phyloP scores from a whole-genome alignment of 257 asterid genomes.

The Nicotiana paniculata region DNA sequence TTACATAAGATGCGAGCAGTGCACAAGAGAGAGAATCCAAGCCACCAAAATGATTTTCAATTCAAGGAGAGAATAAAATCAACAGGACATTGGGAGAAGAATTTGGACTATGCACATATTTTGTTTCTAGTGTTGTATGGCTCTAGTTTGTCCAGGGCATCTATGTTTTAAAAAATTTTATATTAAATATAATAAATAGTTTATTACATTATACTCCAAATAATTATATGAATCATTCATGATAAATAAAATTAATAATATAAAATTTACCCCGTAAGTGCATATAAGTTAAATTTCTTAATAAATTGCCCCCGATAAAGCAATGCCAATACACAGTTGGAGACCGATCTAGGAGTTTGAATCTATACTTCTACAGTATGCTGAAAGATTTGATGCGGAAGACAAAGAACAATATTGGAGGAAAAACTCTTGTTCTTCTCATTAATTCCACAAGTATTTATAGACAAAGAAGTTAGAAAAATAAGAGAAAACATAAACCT shows the following conservation, averaged over 20 bases:
- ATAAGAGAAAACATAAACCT: no score
- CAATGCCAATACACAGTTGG: background rate
- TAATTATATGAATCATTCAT: background rate
- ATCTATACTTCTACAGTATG: background rate
- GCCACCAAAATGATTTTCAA: conserved; percentile 18
- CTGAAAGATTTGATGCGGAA: no score
- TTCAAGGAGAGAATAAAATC: conserved; percentile 11
- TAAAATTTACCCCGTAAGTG: no score
- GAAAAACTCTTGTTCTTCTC: no score
- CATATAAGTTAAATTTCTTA: background rate
- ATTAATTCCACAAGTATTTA: no score
- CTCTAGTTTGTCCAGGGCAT: background rate
- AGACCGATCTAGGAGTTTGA: background rate
- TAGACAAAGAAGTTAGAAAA: no score
- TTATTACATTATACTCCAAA: background rate
- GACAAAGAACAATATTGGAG: no score
- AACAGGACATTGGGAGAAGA: conserved; percentile 7
- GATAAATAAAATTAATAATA: background rate
- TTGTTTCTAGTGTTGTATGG: background rate
- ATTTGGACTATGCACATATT: background rate
- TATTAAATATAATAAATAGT: no score
- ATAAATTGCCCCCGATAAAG: background rate
- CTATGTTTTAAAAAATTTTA: background rate
- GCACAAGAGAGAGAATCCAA: conserved; percentile 13
- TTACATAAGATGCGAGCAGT: background rate